A percentile compares a stretch with the other conserved stretches of the same genome.
phyloP scores from a whole-genome alignment of 176 grass and related monocot species.

The Oryza glaberrima region DNA sequence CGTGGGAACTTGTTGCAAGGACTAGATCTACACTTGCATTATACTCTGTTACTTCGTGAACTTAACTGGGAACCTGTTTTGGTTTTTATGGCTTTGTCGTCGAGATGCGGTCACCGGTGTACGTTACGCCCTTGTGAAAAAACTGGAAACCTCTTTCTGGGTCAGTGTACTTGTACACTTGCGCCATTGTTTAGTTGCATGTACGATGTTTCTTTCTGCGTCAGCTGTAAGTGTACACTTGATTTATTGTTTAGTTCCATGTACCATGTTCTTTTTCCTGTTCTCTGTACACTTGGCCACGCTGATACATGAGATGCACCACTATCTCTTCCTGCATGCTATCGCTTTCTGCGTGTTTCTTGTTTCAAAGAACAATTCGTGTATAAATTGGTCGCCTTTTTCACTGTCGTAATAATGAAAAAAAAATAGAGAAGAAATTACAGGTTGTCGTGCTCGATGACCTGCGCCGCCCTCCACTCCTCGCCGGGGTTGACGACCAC shows the following conservation, averaged over 20 bases:
- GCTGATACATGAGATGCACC: too few relatives aligned
- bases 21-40: neutral
- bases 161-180: neutral
- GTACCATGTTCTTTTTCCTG: neutral
- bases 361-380: neutral
- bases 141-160: too few relatives aligned
- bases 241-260: neutral
- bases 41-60: neutral
- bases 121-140: neutral
- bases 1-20: neutral
- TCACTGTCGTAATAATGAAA: neutral
- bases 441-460: conserved; percentile 97
- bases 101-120: neutral
- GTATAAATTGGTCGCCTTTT: conserved; percentile 6
- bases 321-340: neutral
- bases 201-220: neutral
- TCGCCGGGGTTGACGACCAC: conserved; percentile 71
- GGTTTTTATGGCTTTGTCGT: neutral
- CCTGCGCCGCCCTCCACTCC: conserved; percentile 86
- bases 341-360: neutral
- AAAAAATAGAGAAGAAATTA: conserved; percentile 7
- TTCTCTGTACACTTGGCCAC: neutral
- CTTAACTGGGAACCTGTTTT: neutral
- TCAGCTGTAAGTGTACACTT: neutral
- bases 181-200: neutral